Evolutionary conservation across 1,284 basidiomycete species (phyloP).

Genomic region (Apiotrichum gamsii): DNA sequence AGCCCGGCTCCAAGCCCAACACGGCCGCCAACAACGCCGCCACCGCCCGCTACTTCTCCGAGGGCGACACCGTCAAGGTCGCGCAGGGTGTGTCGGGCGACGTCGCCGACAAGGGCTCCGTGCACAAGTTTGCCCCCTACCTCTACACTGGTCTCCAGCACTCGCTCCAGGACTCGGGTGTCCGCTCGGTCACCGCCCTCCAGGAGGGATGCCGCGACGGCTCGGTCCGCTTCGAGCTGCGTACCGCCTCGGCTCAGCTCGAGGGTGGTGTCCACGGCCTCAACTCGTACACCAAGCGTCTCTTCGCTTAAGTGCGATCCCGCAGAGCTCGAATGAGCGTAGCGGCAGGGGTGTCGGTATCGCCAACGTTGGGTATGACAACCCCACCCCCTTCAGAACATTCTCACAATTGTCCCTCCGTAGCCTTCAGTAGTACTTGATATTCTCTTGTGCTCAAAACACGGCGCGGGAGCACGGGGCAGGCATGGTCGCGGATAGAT

Average conservation of each 20-base stretch:
- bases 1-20: constrained; percentile 50
- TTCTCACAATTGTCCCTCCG: no score
- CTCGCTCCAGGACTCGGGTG: constrained; percentile 90
- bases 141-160: constrained; percentile 89
- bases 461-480: no score
- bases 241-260: constrained; percentile 90
- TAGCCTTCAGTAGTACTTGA: no score
- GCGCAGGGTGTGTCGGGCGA: constrained; percentile 96
- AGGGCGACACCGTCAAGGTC: constrained; percentile 89
- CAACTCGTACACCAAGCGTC: constrained; percentile 62
- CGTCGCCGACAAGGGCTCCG: constrained; percentile 93
- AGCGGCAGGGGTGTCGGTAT: no score
- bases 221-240: constrained; percentile 80
- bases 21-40: constrained; percentile 79
- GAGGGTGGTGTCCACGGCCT: constrained; percentile 94
- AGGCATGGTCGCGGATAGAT: no score
- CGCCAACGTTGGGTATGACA: no score
- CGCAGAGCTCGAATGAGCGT: no score
- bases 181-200: constrained; percentile 56
- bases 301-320: constrained; percentile 54
- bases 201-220: constrained; percentile 60
- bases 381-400: no score
- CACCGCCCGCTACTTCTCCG: constrained; percentile 94
- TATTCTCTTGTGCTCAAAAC: no score
- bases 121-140: constrained; percentile 88